phyloP scores from a whole-genome alignment of 345 rosid species.

The Heritiera fomes region DNA sequence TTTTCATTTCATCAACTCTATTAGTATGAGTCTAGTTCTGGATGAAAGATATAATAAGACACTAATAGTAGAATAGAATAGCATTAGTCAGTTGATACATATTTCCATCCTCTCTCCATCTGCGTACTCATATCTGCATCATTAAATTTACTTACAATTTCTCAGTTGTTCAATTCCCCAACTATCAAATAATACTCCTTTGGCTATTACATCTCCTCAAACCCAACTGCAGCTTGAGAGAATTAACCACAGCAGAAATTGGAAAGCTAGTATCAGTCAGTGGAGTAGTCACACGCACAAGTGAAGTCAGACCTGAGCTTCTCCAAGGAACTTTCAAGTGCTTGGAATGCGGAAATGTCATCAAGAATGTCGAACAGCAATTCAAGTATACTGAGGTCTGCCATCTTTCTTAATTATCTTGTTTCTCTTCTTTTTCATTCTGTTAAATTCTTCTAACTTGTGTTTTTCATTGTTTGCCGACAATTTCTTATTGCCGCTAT shows the following conservation, averaged over 20 bases:
- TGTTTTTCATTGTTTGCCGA: background rate
- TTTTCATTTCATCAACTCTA: background rate
- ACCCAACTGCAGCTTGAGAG: constrained; percentile 57
- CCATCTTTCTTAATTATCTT: background rate
- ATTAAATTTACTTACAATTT: background rate
- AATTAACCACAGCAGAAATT: constrained; percentile 77
- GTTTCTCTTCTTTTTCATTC: background rate
- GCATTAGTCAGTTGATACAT: background rate
- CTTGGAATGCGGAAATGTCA: constrained; percentile 72
- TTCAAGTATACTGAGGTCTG: constrained; percentile 92
- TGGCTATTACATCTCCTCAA: background rate
- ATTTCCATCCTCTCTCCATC: background rate
- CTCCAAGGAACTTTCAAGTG: constrained; percentile 88
- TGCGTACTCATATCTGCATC: background rate
- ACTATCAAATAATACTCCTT: background rate
- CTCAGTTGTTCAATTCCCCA: background rate
- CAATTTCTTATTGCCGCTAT: constrained; percentile 22
- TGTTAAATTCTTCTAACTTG: background rate
- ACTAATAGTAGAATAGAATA: background rate
- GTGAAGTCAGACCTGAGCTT: constrained; percentile 97
- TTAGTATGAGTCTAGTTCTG: background rate
- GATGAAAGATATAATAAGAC: background rate
- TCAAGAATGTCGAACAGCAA: constrained; percentile 90
- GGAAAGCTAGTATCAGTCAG: constrained; percentile 87
- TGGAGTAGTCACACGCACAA: constrained; percentile 93